Base-by-base conservation (phyloP, 768 basidiomycete species). In the Filobasidium floriforme region DNA sequence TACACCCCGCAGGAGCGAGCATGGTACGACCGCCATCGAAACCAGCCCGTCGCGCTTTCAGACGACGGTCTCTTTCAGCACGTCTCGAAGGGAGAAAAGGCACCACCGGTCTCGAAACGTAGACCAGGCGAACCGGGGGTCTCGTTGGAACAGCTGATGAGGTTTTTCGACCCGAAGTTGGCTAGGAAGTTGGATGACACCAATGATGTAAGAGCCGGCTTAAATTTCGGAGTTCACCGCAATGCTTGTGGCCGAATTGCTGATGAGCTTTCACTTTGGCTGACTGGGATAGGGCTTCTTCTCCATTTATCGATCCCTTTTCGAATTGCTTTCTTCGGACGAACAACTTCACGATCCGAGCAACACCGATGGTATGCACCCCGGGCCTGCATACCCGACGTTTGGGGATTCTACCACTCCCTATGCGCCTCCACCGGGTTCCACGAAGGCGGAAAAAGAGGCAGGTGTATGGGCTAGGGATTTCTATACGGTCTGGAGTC, bases 11-110 rank as follows among this genome's bases (percentile, higher is more conserved):
- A 94, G 89, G 94, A 98, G 83, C 83, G 96, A 71, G 92, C 96
- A 52, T 99, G 92, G 90, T 99, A 99, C 78, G 96, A 99, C 79
- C 86, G 86, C 5, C 94, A 98, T 77, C 86, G 87, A 66, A 86
- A 88, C 32, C 88, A 89, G 28, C 82, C 92, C 7, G 81, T 82
- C 19, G 88, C 89, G 1, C 88, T 89, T 72, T 85, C 90, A 49
- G 93, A 93, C 76, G 89, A 89, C 52, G 86, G 88, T 1, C 87
- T 94, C 18, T 89, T 91, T 72, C 87, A 96, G 68, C 89, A 92
- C 72, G 87, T 97, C 63, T 84, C 85, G 60, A 84, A 80, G 65
- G 93, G 93, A 18, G 79, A 80, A 37, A 7, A 82, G 83, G 46
- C 83, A 84, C 40, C 82, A 84, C 22, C 81, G 28, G 52, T 72